Evolutionary conservation across 805 yeast genomes (phyloP), one percentile per base, ranked within the genome.

Genomic region (Metschnikowia proteae): DNA sequence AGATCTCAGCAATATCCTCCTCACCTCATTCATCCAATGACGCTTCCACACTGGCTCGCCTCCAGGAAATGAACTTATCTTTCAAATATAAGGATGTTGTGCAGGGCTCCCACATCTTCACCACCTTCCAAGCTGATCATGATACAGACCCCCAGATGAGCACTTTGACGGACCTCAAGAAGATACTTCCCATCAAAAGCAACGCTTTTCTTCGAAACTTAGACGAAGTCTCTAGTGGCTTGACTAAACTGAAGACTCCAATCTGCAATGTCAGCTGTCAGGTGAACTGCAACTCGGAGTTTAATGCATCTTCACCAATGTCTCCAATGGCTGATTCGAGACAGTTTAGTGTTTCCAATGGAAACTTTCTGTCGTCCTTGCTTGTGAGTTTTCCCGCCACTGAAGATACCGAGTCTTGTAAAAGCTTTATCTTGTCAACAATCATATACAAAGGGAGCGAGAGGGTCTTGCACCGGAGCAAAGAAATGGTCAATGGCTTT

Each of bases 401-500:
- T 2, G 44, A 48, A 3, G 13, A 46, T 1, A 50, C 50, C 27
- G 45, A 55, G 9, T 33, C 51, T 5, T 71, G 74, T 70, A 64
- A 52, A 33, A 66, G 71, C 46, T 46, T 48, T 26, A 56, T 62
- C 8, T 33, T 33, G 25, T 33, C 38, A 5, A 42, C 45, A 7
- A 58, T 59, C 39, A 61, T 71, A 4, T 67, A 57, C 47, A 58
- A 57, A 30, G 60, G 56, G 8, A 47, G 46, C 36, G 43, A 39
- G 17, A 47, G 56, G 17, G 43, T 60, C 5, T 48, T 71, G 10
- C 57, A 63, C 25, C 58, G 57, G 26, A 51, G 54, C 7, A 55
- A 53, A 32, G 75, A 71, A 23, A 37, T 56, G 30, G 51, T 70
- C 17, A 70, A 68, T 50, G 76, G 74, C 0, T 70, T 64, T 46